Base-by-base conservation (phyloP, 176 grass and related monocot genomes). In the Oryza nivara region DNA sequence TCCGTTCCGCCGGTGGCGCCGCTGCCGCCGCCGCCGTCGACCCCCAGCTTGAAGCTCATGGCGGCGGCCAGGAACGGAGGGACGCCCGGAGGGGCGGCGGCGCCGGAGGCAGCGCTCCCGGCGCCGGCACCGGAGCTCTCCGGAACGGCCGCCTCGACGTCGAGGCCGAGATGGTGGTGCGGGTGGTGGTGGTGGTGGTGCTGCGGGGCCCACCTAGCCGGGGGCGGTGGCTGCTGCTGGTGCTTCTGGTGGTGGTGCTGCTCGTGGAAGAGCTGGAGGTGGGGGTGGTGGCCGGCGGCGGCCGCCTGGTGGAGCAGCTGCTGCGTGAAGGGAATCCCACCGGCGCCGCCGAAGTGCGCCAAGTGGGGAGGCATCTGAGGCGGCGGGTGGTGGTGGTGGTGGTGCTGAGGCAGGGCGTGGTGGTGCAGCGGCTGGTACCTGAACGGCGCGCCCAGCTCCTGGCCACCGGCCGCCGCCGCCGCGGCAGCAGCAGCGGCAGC, bases 11-110 rank as follows among this genome's bases (percentile, higher is more conserved):
- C 87, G 7, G 87, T 89, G 88, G 89, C 85, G 72, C 92, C 89
- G 41, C 89, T 93, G 44, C 94, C 95, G 61, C 92, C 86, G 43
- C 84, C 82, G 9, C 83, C 70, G 74, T 98, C 89, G 19, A 91
- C 86, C 9, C 75, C 93, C 7, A 96, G 86, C 91, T 99, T 99
- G 81, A 99, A 99, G 61, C 34, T 88, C 91, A 96, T 96, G 41
- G 91, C 89, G 7, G 88, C 89, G 4, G 88, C 88, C 6, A 99
- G 28, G 77, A 99, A 99, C 4, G 91, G 83, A 1, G 89, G 88
- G 0, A 86, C 76, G 4, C 85, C 88, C 0, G 85, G 81, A 3
- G 90, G 79, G 4, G 83, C 44, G 0, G 82, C 82, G 36, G 79
- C 84, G 30, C 78, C 82, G 11, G 88, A 82, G 4, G 77, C 54